A percentile compares a stretch with the other conserved stretches of the same genome.
Conservation (phyloP, 352 stramenopile genomes). For the Phytophthora multivora region DNA sequence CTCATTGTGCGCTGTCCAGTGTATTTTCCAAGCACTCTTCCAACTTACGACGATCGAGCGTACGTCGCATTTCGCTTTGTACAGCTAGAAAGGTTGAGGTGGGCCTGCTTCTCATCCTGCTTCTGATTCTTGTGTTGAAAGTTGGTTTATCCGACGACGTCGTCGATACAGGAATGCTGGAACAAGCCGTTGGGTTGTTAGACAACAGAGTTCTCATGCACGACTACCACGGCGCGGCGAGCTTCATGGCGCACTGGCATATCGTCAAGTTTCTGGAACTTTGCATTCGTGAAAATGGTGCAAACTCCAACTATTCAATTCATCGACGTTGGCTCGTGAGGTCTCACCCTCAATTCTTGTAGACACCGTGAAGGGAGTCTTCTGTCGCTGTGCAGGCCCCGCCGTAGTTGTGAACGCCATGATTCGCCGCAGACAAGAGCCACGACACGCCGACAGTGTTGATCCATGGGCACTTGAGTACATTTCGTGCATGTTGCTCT, state of each 20-base stretch:
- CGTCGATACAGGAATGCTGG: constrained; percentile 37
- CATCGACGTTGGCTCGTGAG: background rate
- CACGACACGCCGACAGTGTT: constrained; percentile 11
- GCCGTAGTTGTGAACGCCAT: constrained; percentile 35
- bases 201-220: constrained; percentile 27
- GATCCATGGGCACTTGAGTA: constrained; percentile 42
- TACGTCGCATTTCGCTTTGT: constrained; percentile 12
- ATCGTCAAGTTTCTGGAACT: constrained; percentile 60
- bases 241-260: constrained; percentile 54
- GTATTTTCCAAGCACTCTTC: constrained; percentile 45
- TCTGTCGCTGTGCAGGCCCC: constrained; percentile 38
- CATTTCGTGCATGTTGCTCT: constrained; percentile 60
- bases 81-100: too few relatives aligned
- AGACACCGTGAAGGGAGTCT: constrained; percentile 52
- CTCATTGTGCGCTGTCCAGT: constrained; percentile 29
- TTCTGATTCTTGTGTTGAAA: background rate
- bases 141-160: constrained; percentile 28
- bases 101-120: too few relatives aligned
- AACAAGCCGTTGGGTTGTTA: constrained; percentile 43
- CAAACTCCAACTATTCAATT: background rate
- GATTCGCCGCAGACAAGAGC: constrained; percentile 22
- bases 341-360: background rate
- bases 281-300: constrained; percentile 38
- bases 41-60: constrained; percentile 46
- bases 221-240: constrained; percentile 18